These are phyloP conservation scores for Hygrocybe coccinea DNA, from an alignment of 768 basidiomycete species.

Conservation along the genomic window DNA sequence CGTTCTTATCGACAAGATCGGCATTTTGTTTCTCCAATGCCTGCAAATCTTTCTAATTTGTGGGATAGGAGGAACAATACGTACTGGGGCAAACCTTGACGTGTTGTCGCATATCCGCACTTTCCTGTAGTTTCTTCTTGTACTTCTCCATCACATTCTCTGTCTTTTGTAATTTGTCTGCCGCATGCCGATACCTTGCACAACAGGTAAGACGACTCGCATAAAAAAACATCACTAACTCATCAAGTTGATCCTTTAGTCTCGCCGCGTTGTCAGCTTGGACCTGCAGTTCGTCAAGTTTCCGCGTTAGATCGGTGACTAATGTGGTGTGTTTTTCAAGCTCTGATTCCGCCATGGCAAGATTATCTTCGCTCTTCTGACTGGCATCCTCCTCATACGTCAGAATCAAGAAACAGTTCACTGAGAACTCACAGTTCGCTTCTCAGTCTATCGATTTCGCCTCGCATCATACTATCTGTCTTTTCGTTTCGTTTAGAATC, in stretches of 20 bases:
- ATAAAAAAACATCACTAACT: constrained; percentile 47
- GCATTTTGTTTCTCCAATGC: constrained; percentile 91
- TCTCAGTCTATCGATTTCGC: constrained; percentile 77
- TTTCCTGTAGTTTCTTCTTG: constrained; percentile 96
- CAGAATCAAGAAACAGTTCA: constrained; percentile 8
- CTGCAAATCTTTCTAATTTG: constrained; percentile 34
- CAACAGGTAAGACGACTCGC: constrained; percentile 1
- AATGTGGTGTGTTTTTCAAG: constrained; percentile 71
- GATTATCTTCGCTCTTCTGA: constrained; percentile 90
- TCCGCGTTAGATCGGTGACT: constrained; percentile 69
- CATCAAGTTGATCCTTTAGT: constrained; percentile 92
- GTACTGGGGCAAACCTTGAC: constrained; percentile 55
- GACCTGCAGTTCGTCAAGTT: constrained; percentile 74
- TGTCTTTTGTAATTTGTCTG: constrained; percentile 86
- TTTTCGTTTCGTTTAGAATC: constrained; percentile 64
- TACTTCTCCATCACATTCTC: constrained; percentile 99
- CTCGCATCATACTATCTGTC: constrained; percentile 69
- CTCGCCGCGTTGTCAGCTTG: constrained; percentile 72
- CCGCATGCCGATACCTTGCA: constrained; percentile 80
- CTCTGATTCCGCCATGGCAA: constrained; percentile 75
- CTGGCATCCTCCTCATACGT: constrained; percentile 43
- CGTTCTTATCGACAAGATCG: constrained; percentile 85
- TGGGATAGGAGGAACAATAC: background rate
- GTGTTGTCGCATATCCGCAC: constrained; percentile 81
- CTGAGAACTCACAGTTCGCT: constrained; percentile 69